Base-by-base conservation (phyloP, 2,329 filamentous ascomycete genomes). In the Penicillium sp. region DNA sequence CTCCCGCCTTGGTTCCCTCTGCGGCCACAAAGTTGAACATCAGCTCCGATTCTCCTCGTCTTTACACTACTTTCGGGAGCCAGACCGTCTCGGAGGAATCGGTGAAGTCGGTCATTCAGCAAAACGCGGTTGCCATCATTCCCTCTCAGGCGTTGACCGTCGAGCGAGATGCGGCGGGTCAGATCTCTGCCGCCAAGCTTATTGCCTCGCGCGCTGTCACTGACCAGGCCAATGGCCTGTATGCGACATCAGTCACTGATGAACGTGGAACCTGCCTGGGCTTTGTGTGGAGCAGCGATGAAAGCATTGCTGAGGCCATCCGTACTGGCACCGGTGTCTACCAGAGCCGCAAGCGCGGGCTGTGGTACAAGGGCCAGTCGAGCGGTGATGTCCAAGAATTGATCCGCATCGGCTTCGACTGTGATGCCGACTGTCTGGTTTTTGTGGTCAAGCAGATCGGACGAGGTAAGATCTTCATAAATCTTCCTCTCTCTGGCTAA, bases 321-420 rank as follows among this genome's bases (percentile, higher is more conserved):
- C 82, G 82, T 63, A 95, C 89, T 6, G 84, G 85, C 18, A 78
- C 80, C 10, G 91, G 93, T 28, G 92, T 97, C 32, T 98, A 98
- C 69, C 90, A 96, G 72, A 97, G 92, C 75, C 81, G 93, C 45
- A 97, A 96, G 77, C 82, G 93, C 39, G 93, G 93, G 0, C 73
- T 98, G 25, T 98, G 93, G 93, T 87, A 95, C 72, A 98, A 98
- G 75, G 93, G 93, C 5, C 88, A 91, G 45, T 93, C 87, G 7
- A 97, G 92, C 46, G 93, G 93, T 12, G 91, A 97, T 68, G 89
- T 88, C 10, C 93, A 98, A 70, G 85, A 96, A 69, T 78, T 98
- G 44, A 78, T 97, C 20, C 84, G 84, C 49, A 81, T 98, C 57
- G 86, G 87, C 1, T 77, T 95, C 46, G 93, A 98, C 71, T 98